Conservation (phyloP, 331 rosid species). For the Saraca asoca region DNA sequence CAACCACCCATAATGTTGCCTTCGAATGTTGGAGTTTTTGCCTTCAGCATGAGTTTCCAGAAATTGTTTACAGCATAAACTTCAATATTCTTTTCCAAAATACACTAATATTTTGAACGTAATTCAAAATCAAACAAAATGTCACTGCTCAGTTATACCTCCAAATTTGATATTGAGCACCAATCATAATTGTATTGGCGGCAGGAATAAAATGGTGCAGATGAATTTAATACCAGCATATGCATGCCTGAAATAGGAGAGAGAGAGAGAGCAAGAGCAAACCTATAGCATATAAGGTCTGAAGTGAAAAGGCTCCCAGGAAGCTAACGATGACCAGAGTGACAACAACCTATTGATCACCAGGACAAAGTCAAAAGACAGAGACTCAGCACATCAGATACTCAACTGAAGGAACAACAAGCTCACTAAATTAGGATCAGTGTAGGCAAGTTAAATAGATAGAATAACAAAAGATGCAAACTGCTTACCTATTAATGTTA, state of each 20-base stretch:
- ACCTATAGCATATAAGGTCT: conserved; percentile 70
- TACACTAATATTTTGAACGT: not conserved
- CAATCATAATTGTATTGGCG: conserved; percentile 3
- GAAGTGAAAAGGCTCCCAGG: conserved; percentile 72
- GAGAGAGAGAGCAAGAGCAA: conserved; percentile 44
- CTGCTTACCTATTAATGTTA: not conserved
- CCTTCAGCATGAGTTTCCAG: not conserved
- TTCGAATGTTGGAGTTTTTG: not conserved
- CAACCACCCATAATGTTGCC: not conserved
- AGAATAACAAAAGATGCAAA: not conserved
- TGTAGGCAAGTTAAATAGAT: conserved; percentile 1
- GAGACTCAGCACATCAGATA: conserved; percentile 28
- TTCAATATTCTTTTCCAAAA: not conserved
- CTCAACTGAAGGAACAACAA: conserved; percentile 2
- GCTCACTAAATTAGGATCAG: not conserved
- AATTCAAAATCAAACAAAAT: conserved; percentile 18
- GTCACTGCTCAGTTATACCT: not conserved
- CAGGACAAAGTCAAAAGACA: conserved; percentile 26
- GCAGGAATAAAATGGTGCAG: conserved; percentile 11
- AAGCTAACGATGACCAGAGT: conserved; percentile 67
- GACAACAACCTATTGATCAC: conserved; percentile 62
- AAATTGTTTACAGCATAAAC: not conserved
- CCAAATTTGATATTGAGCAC: conserved; percentile 14
- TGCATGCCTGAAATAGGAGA: conserved; percentile 21
- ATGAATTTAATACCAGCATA: conserved; percentile 4